phyloP scores from a whole-genome alignment of 2,329 filamentous ascomycete species.

The Grosmannia serpens region DNA sequence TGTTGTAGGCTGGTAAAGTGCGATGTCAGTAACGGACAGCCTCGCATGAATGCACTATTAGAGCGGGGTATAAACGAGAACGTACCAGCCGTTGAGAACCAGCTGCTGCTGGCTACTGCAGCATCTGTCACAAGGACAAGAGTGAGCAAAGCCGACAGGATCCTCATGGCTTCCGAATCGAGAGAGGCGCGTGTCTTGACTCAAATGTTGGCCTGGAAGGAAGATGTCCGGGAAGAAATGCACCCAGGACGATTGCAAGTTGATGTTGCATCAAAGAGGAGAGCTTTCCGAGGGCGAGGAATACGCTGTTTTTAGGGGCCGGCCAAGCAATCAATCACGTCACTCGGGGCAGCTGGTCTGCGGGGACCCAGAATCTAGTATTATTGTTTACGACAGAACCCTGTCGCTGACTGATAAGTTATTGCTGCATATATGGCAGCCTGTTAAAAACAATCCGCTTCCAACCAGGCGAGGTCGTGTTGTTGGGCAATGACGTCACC shows the following conservation, averaged over 20 bases:
- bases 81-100: slow-evolving; percentile 80
- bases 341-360: background rate
- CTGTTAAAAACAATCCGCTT: background rate
- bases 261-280: background rate
- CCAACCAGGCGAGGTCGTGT: background rate
- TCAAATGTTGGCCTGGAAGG: background rate
- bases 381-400: background rate
- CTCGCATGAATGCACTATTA: too few species aligned
- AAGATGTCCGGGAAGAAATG: background rate
- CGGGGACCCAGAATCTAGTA: background rate
- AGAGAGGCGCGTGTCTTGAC: background rate
- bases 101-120: slow-evolving; percentile 58
- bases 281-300: background rate
- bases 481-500: background rate
- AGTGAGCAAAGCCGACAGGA: slow-evolving; percentile 58
- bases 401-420: background rate
- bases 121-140: slow-evolving; percentile 61
- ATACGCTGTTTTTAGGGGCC: background rate
- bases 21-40: background rate
- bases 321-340: background rate
- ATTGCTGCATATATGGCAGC: background rate
- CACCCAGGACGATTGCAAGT: background rate
- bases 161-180: slow-evolving; percentile 46
- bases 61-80: slow-evolving; percentile 6
- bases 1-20: slow-evolving; percentile 68